phyloP scores from a whole-genome alignment of 1,284 basidiomycete genomes.

The Ceratobasidium sp. region DNA sequence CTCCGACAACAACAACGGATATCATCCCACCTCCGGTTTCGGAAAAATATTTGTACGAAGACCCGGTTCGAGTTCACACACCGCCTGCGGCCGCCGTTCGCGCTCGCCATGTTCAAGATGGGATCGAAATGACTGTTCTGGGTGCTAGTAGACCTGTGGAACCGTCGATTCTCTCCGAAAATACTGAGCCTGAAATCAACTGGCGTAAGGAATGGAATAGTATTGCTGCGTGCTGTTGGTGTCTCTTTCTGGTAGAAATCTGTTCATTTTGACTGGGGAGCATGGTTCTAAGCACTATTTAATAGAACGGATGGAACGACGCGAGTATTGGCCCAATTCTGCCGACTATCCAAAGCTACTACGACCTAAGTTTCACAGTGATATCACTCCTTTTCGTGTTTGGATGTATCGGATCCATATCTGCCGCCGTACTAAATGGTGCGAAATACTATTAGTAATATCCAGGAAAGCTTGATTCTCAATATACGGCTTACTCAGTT shows the following conservation, averaged over 20 bases:
- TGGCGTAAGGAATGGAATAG: constrained; percentile 17
- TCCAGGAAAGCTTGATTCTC: background rate
- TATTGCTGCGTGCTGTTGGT: constrained; percentile 32
- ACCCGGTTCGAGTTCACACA: background rate
- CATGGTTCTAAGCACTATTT: background rate
- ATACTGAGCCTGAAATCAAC: constrained; percentile 16
- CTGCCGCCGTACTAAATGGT: constrained; percentile 22
- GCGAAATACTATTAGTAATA: background rate
- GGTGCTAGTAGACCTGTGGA: constrained; percentile 6
- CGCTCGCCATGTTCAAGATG: constrained; percentile 8
- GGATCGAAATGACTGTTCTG: constrained; percentile 25
- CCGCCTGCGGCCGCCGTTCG: constrained; percentile 27
- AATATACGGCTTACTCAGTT: constrained; percentile 6
- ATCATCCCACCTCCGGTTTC: background rate
- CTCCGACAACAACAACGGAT: background rate
- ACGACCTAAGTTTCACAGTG: constrained; percentile 5
- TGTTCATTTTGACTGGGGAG: background rate
- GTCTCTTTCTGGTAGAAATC: constrained; percentile 16
- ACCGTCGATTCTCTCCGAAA: background rate
- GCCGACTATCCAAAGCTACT: constrained; percentile 25
- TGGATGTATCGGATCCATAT: constrained; percentile 21
- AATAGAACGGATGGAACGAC: constrained; percentile 38
- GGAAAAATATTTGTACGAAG: background rate
- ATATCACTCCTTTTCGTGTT: constrained; percentile 32
- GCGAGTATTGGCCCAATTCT: constrained; percentile 16